A percentile compares a stretch with the other conserved stretches of the same genome.
These are phyloP conservation scores for Candida neerlandica DNA, from an alignment of 1,139 yeast species.

Conservation along the genomic window DNA sequence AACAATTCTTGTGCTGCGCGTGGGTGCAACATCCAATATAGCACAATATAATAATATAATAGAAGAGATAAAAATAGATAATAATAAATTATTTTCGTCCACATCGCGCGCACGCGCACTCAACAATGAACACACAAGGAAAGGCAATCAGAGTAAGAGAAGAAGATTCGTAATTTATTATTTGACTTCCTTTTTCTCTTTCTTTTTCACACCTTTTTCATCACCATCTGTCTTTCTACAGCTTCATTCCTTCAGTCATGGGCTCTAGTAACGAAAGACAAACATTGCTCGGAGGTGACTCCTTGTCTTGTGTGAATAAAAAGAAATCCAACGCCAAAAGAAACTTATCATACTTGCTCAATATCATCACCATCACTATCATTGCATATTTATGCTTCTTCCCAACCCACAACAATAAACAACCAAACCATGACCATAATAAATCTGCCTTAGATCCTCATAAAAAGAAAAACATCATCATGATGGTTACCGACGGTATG, in stretches of 20 bases:
- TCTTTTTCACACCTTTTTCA: too few relatives aligned
- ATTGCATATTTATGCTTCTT: constrained; percentile 16
- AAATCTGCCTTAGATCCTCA: constrained; percentile 14
- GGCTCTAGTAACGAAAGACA: constrained; percentile 9
- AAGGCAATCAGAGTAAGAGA: too few relatives aligned
- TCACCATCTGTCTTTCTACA: too few relatives aligned
- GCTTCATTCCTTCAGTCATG: constrained; percentile 5
- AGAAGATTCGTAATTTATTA: too few relatives aligned
- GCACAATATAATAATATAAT: too few relatives aligned
- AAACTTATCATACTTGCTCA: constrained; percentile 15
- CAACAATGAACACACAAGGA: too few relatives aligned
- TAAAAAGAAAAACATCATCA: constrained; percentile 61
- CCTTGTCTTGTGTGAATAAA: constrained; percentile 12
- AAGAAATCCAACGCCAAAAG: constrained; percentile 9
- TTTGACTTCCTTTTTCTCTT: too few relatives aligned
- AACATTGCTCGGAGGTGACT: constrained; percentile 19
- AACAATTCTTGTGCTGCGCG: too few relatives aligned
- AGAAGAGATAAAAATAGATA: too few relatives aligned
- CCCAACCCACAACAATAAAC: constrained; percentile 5
- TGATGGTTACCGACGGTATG: constrained; percentile 91
- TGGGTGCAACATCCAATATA: too few relatives aligned
- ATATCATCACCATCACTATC: constrained; percentile 15
- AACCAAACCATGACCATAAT: background rate
- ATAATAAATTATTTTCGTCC: too few relatives aligned
- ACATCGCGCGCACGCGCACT: too few relatives aligned